Base-by-base conservation (phyloP, 1,284 basidiomycete species). In the Apiotrichum porosum region DNA sequence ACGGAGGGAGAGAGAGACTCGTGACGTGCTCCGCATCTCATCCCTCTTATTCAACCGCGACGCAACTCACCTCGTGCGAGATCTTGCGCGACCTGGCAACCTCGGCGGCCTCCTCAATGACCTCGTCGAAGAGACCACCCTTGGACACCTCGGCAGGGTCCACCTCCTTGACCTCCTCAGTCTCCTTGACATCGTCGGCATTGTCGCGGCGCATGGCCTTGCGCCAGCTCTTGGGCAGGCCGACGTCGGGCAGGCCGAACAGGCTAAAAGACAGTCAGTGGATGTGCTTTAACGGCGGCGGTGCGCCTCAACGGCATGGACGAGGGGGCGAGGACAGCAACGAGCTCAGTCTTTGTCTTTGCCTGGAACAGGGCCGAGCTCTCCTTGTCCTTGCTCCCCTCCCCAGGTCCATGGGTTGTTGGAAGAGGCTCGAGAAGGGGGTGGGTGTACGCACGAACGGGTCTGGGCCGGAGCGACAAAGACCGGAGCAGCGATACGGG, bases 151-250 rank as follows among this genome's bases (percentile, higher is more conserved):
- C 26, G 26, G 26, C 26, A 6, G 26, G 6, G 26, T 28, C 26
- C 26, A 12, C 26, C 26, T 28, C 12, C 26, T 28, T 12, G 8
- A 28, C 8, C 26, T 26, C 35, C 21, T 23, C 22, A 36, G 17
- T 17, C 18, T 26, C 44, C 18, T 18, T 26, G 18, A 26, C 37
- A 12, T 19, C 33, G 17, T 33, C 32, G 5, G 26, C 26, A 6
- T 28, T 28, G 26, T 28, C 26, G 26, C 26, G 8, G 26, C 26
- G 26, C 26, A 28, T 12, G 8, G 12, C 26, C 26, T 12, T 6
- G 43, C 53, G 49, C 49, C 49, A 55, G 19, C 35, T 35, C 10
- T 26, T 9, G 1, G 53, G 53, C 13, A 55, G 39, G 18, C 12
- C 26, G 26, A 28, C 6, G 26, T 12, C 26, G n/a, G 41, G 41